These are phyloP conservation scores for Casuarina equisetifolia DNA, from an alignment of 306 rosid genomes.

Conservation along the genomic window DNA sequence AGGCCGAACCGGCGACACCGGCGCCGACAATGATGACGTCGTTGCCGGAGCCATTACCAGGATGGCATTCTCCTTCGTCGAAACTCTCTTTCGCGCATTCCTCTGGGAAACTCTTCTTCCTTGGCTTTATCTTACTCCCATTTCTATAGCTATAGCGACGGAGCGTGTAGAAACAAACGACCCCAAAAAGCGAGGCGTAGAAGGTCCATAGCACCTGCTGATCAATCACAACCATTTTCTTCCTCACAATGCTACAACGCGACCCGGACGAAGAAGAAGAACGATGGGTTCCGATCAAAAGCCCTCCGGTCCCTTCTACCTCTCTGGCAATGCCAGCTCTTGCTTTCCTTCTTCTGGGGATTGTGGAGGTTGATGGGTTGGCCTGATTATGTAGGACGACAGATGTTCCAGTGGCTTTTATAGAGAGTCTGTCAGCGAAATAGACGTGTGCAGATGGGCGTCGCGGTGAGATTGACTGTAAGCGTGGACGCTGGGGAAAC, in stretches of 20 bases:
- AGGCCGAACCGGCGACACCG: slow-evolving; percentile 62
- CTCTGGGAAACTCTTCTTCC: neutral
- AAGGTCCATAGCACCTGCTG: slow-evolving; percentile 32
- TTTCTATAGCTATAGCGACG: slow-evolving; percentile 12
- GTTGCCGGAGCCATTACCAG: slow-evolving; percentile 9
- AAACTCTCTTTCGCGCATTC: slow-evolving; percentile 6
- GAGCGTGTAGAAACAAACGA: slow-evolving; percentile 22
- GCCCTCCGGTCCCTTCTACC: neutral
- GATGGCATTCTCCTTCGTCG: slow-evolving; percentile 13
- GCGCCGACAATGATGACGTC: slow-evolving; percentile 47
- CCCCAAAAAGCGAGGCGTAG: slow-evolving; percentile 27
- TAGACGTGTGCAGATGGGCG: neutral
- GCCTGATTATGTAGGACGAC: neutral
- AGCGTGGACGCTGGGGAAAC: too few species aligned
- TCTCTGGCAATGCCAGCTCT: neutral
- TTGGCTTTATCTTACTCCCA: slow-evolving; percentile 2
- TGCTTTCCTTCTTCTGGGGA: neutral
- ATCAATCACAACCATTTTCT: slow-evolving; percentile 29
- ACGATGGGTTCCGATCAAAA: neutral
- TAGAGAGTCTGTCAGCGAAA: neutral
- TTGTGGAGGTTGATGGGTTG: neutral
- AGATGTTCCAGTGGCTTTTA: neutral
- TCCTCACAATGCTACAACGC: neutral
- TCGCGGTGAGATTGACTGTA: neutral
- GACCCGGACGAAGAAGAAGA: slow-evolving; percentile 15